phyloP scores from a whole-genome alignment of 495 filamentous ascomycete genomes.

The Chaetomium fimeti region DNA sequence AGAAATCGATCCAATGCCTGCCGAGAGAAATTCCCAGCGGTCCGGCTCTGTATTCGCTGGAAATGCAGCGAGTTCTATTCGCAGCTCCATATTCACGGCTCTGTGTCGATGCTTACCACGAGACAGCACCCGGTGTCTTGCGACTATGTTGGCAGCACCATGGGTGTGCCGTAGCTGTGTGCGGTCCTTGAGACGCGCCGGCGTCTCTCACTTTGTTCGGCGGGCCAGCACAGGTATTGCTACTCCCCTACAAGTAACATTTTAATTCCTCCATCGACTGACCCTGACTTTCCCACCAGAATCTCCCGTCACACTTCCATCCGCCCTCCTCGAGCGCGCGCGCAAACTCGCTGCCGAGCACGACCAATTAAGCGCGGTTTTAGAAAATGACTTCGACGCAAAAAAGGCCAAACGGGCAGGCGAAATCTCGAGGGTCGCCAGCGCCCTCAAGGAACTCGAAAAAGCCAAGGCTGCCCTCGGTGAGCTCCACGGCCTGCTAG shows the following conservation, averaged over 20 bases:
- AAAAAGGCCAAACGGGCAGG: slow-evolving; percentile 73
- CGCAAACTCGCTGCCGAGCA: slow-evolving; percentile 42
- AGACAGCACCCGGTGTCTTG: slow-evolving; percentile 21
- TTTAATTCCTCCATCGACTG: neutral
- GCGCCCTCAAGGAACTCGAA: slow-evolving; percentile 69
- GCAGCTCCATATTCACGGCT: neutral
- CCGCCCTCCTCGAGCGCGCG: slow-evolving; percentile 45
- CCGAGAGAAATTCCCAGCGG: slow-evolving; percentile 14
- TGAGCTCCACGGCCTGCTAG: slow-evolving; percentile 53
- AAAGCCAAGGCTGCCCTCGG: slow-evolving; percentile 53
- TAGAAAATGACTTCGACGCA: slow-evolving; percentile 64
- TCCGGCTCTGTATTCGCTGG: neutral
- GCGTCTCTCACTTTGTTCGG: slow-evolving; percentile 39
- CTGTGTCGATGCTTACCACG: slow-evolving; percentile 19
- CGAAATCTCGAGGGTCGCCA: slow-evolving; percentile 66
- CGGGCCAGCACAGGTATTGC: slow-evolving; percentile 47
- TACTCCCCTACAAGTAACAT: neutral
- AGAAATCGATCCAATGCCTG: slow-evolving; percentile 22
- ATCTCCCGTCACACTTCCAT: slow-evolving; percentile 28
- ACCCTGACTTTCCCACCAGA: slow-evolving; percentile 14
- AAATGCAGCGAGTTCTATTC: slow-evolving; percentile 17
- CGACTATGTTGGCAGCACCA: slow-evolving; percentile 53
- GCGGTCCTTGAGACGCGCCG: slow-evolving; percentile 41
- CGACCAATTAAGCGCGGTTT: slow-evolving; percentile 63
- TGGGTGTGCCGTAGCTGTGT: slow-evolving; percentile 56